phyloP scores from a whole-genome alignment of 1,284 basidiomycete genomes.

The Cutaneotrichosporon cavernicola region DNA sequence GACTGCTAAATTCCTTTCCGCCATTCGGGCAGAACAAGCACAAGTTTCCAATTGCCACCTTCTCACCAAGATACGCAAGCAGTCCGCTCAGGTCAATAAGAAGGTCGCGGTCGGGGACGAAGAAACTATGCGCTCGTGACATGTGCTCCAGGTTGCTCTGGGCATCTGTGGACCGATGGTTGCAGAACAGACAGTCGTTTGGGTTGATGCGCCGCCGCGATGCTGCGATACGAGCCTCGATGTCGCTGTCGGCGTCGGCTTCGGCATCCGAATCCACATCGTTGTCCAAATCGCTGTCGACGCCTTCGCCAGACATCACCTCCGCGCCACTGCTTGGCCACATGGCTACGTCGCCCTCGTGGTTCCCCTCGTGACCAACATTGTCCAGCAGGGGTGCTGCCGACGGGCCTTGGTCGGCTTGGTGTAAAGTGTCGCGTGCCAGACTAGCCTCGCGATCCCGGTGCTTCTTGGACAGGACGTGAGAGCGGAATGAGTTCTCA shows the following conservation, averaged over 20 bases:
- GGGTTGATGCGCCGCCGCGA: constrained; percentile 63
- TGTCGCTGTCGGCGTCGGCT: constrained; percentile 34
- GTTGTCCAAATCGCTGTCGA: constrained; percentile 54
- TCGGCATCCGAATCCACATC: constrained; percentile 53
- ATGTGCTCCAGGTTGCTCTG: constrained; percentile 81
- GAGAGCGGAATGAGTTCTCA: constrained; percentile 83
- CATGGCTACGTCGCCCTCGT: not conserved
- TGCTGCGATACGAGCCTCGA: constrained; percentile 66
- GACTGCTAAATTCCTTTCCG: constrained; percentile 70
- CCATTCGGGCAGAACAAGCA: constrained; percentile 84
- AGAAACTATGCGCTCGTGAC: constrained; percentile 85
- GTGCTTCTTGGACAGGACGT: constrained; percentile 87
- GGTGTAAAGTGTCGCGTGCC: not conserved
- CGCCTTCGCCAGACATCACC: constrained; percentile 33
- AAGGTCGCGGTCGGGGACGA: constrained; percentile 91
- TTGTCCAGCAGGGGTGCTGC: not conserved
- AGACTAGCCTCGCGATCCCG: constrained; percentile 66
- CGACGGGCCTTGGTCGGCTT: not conserved
- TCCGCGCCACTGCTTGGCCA: not conserved
- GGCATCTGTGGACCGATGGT: constrained; percentile 59
- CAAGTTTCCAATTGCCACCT: constrained; percentile 86
- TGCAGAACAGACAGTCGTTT: constrained; percentile 84
- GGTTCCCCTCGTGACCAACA: not conserved
- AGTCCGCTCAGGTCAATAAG: constrained; percentile 81
- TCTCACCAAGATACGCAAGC: constrained; percentile 84